Base-by-base conservation (phyloP, 2,329 filamentous ascomycete genomes). In the Sarocladium strictum region DNA sequence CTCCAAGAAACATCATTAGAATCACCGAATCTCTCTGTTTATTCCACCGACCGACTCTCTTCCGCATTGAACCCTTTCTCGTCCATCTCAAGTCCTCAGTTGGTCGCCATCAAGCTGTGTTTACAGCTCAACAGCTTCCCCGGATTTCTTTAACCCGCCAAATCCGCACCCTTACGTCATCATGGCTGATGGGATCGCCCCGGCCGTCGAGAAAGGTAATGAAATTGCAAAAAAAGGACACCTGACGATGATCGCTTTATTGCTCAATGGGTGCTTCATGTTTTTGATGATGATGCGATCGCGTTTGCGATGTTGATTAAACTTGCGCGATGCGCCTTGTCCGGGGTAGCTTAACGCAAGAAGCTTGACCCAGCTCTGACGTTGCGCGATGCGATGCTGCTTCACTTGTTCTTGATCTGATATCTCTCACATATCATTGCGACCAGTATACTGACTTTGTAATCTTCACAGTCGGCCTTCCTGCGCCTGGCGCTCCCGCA, bases 151-250 rank as follows among this genome's bases (percentile, higher is more conserved):
- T 38, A 6, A 19, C 15, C 45, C 27, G 26, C 24, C 45, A 29
- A 50, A 53, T 5, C 21, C 23, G 50, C 19, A 29, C 21, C 21
- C 54, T 56, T 56, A 56, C 54, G 54, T 56, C 54, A 56, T 56
- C 49, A 56, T 56, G 54, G 40, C 54, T 40, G 50, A 45, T 27
- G 33, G 10, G n/a, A 45, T 47, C 26, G 37, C 54, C 24, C 54
- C 54, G n/a, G 21, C 50, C n/a, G 26, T 53, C 29, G 40, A 49
- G 24, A 53, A 56, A 45, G 51, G 54, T 53, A 56, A 56, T 17
- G 12, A 51, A 51, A 27, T 11, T 11, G 14, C 3, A 6, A 11
- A 23, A 43, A 43, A 7, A 4, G 11, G 9, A 7, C 14, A 9
- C 3, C 29, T 51, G 12, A 26, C 40, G 10, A 26, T 19, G 9